Percentiles rank a stretch among this genome's conserved stretches.
These are phyloP conservation scores for Lentinula detonsa DNA, from an alignment of 768 basidiomycete species.

Conservation along the genomic window DNA sequence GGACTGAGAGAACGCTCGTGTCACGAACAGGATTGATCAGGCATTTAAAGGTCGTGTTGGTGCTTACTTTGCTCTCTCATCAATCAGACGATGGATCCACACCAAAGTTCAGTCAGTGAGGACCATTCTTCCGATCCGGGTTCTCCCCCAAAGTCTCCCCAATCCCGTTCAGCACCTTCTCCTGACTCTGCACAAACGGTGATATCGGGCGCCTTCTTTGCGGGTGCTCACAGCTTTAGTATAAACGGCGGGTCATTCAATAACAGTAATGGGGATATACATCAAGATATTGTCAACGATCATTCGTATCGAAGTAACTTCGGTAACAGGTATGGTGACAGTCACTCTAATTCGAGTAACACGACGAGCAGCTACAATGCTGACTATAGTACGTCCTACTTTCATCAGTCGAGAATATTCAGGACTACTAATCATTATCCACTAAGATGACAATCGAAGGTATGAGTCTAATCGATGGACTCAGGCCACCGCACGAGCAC, in stretches of 20 bases:
- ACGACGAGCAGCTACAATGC: background rate
- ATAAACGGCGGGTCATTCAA: background rate
- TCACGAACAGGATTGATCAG: background rate
- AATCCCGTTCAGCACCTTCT: background rate
- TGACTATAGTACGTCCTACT: background rate
- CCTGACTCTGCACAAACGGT: background rate
- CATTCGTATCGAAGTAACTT: background rate
- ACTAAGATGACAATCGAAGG: background rate
- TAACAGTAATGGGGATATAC: background rate
- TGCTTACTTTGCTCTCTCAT: background rate
- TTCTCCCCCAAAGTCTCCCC: background rate
- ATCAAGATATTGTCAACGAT: background rate
- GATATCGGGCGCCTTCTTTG: background rate
- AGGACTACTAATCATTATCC: background rate
- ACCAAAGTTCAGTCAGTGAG: background rate
- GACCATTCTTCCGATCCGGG: background rate
- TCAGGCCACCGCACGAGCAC: background rate
- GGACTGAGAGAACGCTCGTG: too few species aligned
- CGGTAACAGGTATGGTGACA: background rate
- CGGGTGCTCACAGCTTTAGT: background rate
- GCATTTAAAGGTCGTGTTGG: background rate
- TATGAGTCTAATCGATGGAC: background rate
- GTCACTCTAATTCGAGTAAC: background rate
- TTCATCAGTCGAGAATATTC: background rate
- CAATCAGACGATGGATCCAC: background rate